phyloP scores from a whole-genome alignment of 2,329 filamentous ascomycete genomes.

The Botryotinia calthae region DNA sequence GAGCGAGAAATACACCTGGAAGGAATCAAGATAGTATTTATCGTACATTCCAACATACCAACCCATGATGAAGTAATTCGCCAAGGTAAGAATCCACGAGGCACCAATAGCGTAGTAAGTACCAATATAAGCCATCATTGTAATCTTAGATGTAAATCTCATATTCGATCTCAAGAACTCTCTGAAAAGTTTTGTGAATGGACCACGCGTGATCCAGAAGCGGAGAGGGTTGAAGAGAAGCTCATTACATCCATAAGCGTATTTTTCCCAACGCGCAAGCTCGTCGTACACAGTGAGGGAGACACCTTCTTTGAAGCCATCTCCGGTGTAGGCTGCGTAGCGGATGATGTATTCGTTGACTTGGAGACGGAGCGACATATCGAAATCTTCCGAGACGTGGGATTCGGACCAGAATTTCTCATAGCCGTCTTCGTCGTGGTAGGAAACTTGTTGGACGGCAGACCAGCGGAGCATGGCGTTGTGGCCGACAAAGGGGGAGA shows the following conservation, averaged over 20 bases:
- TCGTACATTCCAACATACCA: conserved; percentile 77
- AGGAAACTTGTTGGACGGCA: conserved; percentile 70
- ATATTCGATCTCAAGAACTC: conserved; percentile 71
- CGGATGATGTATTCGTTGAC: conserved; percentile 70
- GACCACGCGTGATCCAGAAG: conserved; percentile 69
- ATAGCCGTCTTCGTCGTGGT: conserved; percentile 66
- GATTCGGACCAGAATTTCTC: conserved; percentile 82
- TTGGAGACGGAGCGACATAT: conserved; percentile 76
- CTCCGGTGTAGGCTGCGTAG: conserved; percentile 68
- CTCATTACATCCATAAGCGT: conserved; percentile 81
- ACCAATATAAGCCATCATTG: conserved; percentile 73
- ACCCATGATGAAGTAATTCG: conserved; percentile 73
- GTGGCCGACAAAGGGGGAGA: conserved; percentile 78
- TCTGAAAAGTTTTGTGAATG: conserved; percentile 76
- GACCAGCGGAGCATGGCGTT: conserved; percentile 75
- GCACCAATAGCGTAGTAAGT: conserved; percentile 78
- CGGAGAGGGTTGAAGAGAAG: conserved; percentile 75
- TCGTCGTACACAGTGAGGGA: conserved; percentile 84
- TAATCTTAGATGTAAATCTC: conserved; percentile 73
- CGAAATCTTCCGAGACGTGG: conserved; percentile 78
- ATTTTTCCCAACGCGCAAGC: conserved; percentile 82
- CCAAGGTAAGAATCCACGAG: conserved; percentile 69
- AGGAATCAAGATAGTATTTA: conserved; percentile 76
- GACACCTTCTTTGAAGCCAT: conserved; percentile 81
- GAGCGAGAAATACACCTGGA: conserved; percentile 78